Base-by-base conservation (phyloP, 148 eudicot species). In the Oxyria digyna region DNA sequence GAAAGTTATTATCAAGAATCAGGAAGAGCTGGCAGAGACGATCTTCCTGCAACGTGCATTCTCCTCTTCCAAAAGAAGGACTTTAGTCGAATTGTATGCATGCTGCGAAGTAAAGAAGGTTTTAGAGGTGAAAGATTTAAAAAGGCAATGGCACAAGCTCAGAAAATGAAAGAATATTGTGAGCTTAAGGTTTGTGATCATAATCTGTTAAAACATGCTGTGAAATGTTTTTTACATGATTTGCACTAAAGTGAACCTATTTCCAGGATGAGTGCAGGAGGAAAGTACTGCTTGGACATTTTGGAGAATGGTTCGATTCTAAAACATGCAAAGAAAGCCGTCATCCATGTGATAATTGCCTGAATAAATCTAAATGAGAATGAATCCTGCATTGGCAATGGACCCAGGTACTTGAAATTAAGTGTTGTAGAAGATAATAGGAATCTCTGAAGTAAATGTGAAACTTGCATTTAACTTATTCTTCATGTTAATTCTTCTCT, bases 1-100 rank as follows among this genome's bases (percentile, higher is more conserved):
- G 99, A 95, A 80, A 88, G 99, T 80, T 95, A 91, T 77, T 95
- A 95, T 78, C 99, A 95, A 75, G 99, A 95, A 81, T 88, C 99
- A 40, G 99, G 99, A 77, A 84, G 99, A 78, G 97, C 99, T 20
- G 99, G 99, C 24, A 83, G 99, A 82, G 99, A 95, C 77, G 84
- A 84, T 73, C 89, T 85, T 70, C 83, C 96, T 42, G 82, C 99
- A 46, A 77, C 77, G 8, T 95, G 99, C 66, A 68, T 87, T 74
- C 82, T 78, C 75, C 63, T 95, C 54, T 95, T 81, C 78, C 96
- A 82, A 83, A 95, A 88, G 76, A 95, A 88, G 82, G 99, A 95
- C 80, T 95, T 95, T 69, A 91, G 99, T 78, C 85, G 99, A 73
- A 76, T 91, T 62, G 97, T 94, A 21, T 94, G 99, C 66, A 90